Conservation (phyloP, 1,139 yeast genomes). For the Arxiozyma bovina region DNA sequence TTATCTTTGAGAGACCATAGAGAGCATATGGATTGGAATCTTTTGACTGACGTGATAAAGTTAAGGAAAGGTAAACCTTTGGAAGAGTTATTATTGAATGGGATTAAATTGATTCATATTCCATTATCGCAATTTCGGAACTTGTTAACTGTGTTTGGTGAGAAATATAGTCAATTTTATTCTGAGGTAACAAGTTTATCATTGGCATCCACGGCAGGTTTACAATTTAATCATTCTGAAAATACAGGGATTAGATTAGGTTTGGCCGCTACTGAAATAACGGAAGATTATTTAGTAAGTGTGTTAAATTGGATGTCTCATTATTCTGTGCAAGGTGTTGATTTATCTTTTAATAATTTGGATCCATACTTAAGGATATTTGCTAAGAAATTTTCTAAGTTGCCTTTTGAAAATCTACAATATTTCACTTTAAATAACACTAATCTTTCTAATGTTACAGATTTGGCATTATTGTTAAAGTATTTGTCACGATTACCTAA, state of each 20-base stretch:
- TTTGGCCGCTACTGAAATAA: constrained; percentile 62
- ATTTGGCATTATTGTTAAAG: constrained; percentile 44
- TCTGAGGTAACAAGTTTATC: constrained; percentile 15
- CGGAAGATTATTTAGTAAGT: constrained; percentile 44
- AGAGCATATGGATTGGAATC: constrained; percentile 67
- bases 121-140: constrained; percentile 43
- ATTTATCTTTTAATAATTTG: constrained; percentile 74
- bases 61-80: constrained; percentile 51
- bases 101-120: constrained; percentile 46
- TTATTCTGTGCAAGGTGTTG: constrained; percentile 64
- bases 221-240: background rate
- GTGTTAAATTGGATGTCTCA: constrained; percentile 56
- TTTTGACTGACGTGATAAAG: constrained; percentile 51
- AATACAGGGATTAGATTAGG: constrained; percentile 47
- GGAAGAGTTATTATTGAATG: constrained; percentile 76
- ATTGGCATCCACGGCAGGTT: constrained; percentile 31
- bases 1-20: constrained; percentile 46
- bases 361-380: constrained; percentile 42
- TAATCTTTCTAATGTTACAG: constrained; percentile 44
- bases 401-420: constrained; percentile 27
- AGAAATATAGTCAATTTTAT: constrained; percentile 13
- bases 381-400: constrained; percentile 25
- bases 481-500: constrained; percentile 46
- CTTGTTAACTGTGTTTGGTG: constrained; percentile 36
- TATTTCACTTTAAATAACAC: constrained; percentile 71